Evolutionary conservation across 1,284 basidiomycete species (phyloP), one percentile per base, ranked within the genome.

Genomic region (Sphaerobolus stellatus): DNA sequence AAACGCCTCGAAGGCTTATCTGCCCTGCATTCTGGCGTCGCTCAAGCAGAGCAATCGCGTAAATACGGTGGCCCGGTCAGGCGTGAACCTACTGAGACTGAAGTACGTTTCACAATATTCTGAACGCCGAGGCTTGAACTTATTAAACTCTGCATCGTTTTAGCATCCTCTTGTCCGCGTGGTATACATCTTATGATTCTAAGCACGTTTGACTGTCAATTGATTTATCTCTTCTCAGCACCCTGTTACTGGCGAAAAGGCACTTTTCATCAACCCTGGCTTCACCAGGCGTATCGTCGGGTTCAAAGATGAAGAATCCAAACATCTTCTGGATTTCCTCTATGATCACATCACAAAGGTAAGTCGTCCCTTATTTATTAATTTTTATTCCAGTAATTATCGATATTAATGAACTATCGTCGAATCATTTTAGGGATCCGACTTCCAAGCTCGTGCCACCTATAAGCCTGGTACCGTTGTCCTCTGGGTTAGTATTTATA

Each of bases 281-380:
- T 89, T 88, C 72, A 80, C 79, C 11, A 72, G 76, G 28, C 74
- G 74, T 59, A 88, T 89, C 61, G 82, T 88, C 25, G 86, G 87
- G 0, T 80, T 80, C 67, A 86, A 83, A 70, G 61, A 76, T 30
- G 84, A 87, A 60, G 87, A 90, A 65, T 82, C 80, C 6, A 83
- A 87, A 36, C 79, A 78, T 53, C 73, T 88, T 27, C 72, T 87
- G 57, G 78, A 80, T 56, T 80, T 86, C 71, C 68, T 85, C 33
- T 82, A 71, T 60, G 78, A 80, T 61, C 83, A 86, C 59, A 74
- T 80, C 54, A 68, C 73, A 13, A 72, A 72, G 58, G 51, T 52
- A n/a, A n/a, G n/a, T n/a, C n/a, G n/a, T n/a, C n/a, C n/a, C n/a
- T n/a, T n/a, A n/a, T n/a, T n/a, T n/a, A n/a, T n/a, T n/a, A n/a